phyloP scores from a whole-genome alignment of 805 yeast species.

The Saccharomycopsis babjevae region DNA sequence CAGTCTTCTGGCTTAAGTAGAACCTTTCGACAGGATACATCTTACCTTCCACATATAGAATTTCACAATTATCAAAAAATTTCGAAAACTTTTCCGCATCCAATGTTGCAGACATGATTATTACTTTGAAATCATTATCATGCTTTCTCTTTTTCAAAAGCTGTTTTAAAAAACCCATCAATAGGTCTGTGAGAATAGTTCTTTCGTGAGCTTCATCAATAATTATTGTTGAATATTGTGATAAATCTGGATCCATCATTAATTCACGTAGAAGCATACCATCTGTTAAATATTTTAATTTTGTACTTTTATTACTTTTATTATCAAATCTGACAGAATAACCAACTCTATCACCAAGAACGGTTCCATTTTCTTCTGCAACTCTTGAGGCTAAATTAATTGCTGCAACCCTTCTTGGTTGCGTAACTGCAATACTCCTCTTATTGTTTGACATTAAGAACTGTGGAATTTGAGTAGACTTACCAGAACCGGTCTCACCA shows the following conservation, averaged over 20 bases:
- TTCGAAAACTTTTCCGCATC: constrained; percentile 80
- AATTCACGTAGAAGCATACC: constrained; percentile 94
- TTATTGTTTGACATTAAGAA: constrained; percentile 49
- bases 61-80: constrained; percentile 74
- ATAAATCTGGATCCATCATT: constrained; percentile 59
- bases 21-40: constrained; percentile 72
- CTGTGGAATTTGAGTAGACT: constrained; percentile 95
- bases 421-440: constrained; percentile 78
- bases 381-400: constrained; percentile 89
- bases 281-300: constrained; percentile 81
- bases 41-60: constrained; percentile 80
- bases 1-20: constrained; percentile 54
- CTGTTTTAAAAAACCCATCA: constrained; percentile 79
- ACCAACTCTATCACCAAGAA: constrained; percentile 76
- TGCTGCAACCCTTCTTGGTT: constrained; percentile 97
- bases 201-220: constrained; percentile 98
- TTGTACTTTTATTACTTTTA: constrained; percentile 46
- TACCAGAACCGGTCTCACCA: constrained; percentile 98
- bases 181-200: constrained; percentile 80
- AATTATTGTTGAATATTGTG: constrained; percentile 62
- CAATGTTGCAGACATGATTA: constrained; percentile 94
- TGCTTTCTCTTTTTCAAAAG: constrained; percentile 44
- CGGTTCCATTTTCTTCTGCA: constrained; percentile 74
- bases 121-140: constrained; percentile 43
- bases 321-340: constrained; percentile 89